phyloP scores from a whole-genome alignment of 352 stramenopile species.

The Pythium catenulatum region DNA sequence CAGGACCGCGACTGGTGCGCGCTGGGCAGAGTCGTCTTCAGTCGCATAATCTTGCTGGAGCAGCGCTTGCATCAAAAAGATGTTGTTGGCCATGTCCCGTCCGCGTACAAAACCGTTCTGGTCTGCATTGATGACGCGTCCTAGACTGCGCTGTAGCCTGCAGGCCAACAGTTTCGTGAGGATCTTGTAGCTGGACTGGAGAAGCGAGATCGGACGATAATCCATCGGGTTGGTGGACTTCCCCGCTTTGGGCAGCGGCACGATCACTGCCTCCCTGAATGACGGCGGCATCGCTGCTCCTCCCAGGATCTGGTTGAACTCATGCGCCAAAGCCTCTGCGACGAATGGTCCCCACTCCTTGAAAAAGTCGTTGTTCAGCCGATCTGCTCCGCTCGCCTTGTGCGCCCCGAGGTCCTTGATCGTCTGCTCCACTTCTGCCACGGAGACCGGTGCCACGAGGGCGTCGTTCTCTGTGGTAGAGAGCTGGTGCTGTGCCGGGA shows the following conservation, averaged over 20 bases:
- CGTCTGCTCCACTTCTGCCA: neutral
- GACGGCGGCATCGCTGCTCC: neutral
- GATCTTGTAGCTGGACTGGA: conserved; percentile 62
- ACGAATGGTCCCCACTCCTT: neutral
- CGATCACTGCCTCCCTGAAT: conserved; percentile 21
- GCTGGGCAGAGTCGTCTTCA: neutral
- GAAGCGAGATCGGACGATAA: conserved; percentile 55
- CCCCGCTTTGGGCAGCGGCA: conserved; percentile 52
- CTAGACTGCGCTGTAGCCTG: neutral
- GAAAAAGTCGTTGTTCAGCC: conserved; percentile 49
- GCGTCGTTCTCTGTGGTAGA: neutral
- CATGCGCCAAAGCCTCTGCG: neutral
- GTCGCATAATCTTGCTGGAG: neutral
- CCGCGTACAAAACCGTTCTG: conserved; percentile 59
- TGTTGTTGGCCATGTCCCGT: conserved; percentile 1
- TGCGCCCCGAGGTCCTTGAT: neutral
- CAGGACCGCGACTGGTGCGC: neutral
- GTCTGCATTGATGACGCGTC: conserved; percentile 21
- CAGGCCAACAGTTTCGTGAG: conserved; percentile 29
- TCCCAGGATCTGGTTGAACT: conserved; percentile 23
- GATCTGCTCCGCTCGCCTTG: conserved; percentile 15
- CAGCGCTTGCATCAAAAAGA: conserved; percentile 27
- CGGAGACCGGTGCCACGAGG: neutral
- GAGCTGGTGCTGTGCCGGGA: no score
- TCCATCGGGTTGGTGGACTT: conserved; percentile 39